Base-by-base conservation (phyloP, 2,329 filamentous ascomycete genomes). In the Colletotrichum somersetense region DNA sequence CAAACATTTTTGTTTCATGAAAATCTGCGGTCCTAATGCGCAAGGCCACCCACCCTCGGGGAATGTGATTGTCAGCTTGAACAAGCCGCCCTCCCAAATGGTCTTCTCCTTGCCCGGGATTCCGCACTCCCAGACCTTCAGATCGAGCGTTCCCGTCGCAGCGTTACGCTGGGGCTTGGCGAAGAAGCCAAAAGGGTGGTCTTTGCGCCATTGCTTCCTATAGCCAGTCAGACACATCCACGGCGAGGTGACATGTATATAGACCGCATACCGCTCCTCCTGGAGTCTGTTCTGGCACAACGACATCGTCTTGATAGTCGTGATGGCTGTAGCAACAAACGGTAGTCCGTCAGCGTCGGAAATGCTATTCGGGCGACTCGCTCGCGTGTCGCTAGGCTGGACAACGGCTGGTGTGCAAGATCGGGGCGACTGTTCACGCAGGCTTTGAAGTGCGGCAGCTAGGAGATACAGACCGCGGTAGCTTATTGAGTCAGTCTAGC, bases 161-260 rank as follows among this genome's bases (percentile, higher is more conserved):
- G 72, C 57, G 74, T 91, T 95, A 77, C 96, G 93, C 74, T 91
- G 86, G 16, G 97, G 96, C 80, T 95, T 94, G 33, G 96, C 96
- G 82, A 93, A 97, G 85, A 99, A 99, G 73, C 96, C 96, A 79
- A 99, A 99, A 0, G 97, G 97, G 79, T 99, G 96, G 77, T 99
- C 96, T 80, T 92, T 92, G 75, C 96, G 91, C 96, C 96, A 99
- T 85, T 97, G 94, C 85, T 97, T 98, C 75, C 95, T 97, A 77
- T 38, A 48, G 52, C 64, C 53, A 59, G 65, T 77, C 61, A 79
- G 81, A 40, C 35, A 14, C 72, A n/a, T 53, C 62, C n/a, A 30
- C 55, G 7, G 52, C 74, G 38, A 40, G 56, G 42, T 12, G 44
- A 20, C 30, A 33, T 23, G 44, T 52, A 75, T 53, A 73, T 66